Percentiles rank a stretch among this genome's conserved stretches.
phyloP scores from a whole-genome alignment of 2,329 filamentous ascomycete species.

The Falciphora oryzae region DNA sequence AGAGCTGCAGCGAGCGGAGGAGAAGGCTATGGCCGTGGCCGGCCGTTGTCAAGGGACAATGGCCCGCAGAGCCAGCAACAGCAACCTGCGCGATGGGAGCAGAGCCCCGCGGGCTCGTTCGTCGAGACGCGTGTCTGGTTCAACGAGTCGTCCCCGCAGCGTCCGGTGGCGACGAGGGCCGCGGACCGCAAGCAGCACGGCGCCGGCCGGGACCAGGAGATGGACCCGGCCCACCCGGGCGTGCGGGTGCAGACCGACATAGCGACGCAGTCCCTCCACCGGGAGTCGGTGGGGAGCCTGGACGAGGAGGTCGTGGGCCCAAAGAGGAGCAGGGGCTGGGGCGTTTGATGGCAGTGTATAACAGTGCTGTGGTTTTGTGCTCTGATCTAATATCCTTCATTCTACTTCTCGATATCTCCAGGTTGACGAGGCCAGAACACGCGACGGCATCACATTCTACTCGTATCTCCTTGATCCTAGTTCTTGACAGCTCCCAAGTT shows the following conservation, averaged over 20 bases:
- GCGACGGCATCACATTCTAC: no score
- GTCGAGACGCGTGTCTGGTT: constrained; percentile 10
- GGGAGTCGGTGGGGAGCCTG: not conserved
- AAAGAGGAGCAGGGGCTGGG: not conserved
- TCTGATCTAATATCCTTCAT: not conserved
- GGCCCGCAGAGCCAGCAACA: not conserved
- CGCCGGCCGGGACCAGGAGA: not conserved
- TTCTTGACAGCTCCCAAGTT: no score
- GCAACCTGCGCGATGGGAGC: not conserved
- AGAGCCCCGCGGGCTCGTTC: not conserved
- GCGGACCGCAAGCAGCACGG: no score
- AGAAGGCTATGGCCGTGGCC: no score
- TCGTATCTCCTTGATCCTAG: no score
- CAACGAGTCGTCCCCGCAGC: not conserved
- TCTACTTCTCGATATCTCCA: not conserved
- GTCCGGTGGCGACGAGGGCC: no score
- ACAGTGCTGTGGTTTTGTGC: not conserved
- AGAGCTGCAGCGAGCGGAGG: not conserved
- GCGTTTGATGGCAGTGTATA: not conserved
- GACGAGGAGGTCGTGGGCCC: no score
- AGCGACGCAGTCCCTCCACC: not conserved
- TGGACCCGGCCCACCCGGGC: not conserved
- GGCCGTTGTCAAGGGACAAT: no score
- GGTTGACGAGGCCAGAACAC: no score
- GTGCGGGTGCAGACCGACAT: constrained; percentile 7